Conservation (phyloP, 768 basidiomycete genomes). For the Lactifluus pinguis region DNA sequence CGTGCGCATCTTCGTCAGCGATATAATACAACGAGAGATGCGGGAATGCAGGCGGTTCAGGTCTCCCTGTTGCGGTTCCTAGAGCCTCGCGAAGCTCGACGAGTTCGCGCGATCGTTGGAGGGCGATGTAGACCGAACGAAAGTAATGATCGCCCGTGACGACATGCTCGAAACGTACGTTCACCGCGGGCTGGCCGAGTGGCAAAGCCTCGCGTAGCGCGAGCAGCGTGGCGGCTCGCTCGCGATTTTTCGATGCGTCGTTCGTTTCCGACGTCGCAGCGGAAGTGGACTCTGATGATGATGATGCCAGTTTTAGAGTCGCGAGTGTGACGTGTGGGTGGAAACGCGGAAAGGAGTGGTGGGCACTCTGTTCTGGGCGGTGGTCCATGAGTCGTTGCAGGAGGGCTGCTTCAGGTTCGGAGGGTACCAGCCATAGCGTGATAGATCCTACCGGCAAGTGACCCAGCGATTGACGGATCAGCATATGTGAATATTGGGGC, state of each 20-base stretch:
- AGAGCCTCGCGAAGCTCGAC: constrained; percentile 40
- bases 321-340: constrained; percentile 66
- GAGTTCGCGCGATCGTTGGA: constrained; percentile 39
- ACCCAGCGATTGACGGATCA: background rate
- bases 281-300: background rate
- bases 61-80: constrained; percentile 26
- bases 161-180: constrained; percentile 43
- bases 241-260: background rate
- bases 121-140: constrained; percentile 56
- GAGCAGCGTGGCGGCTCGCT: constrained; percentile 15
- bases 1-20: constrained; percentile 50
- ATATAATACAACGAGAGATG: constrained; percentile 74
- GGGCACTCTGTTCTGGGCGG: constrained; percentile 23
- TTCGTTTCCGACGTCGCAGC: background rate
- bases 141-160: constrained; percentile 56
- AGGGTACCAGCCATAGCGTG: constrained; percentile 65
- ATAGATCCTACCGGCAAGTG: constrained; percentile 32
- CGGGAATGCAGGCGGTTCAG: constrained; percentile 50
- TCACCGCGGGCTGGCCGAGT: constrained; percentile 27
- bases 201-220: constrained; percentile 36
- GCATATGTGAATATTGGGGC: background rate
- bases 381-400: constrained; percentile 42
- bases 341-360: constrained; percentile 50
- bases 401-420: constrained; percentile 31
- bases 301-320: constrained; percentile 28